Percentiles rank a stretch among this genome's conserved stretches.
Evolutionary conservation across 225 moss, liverwort and hornwort genomes (phyloP).

Genomic region (Asterella californica): DNA sequence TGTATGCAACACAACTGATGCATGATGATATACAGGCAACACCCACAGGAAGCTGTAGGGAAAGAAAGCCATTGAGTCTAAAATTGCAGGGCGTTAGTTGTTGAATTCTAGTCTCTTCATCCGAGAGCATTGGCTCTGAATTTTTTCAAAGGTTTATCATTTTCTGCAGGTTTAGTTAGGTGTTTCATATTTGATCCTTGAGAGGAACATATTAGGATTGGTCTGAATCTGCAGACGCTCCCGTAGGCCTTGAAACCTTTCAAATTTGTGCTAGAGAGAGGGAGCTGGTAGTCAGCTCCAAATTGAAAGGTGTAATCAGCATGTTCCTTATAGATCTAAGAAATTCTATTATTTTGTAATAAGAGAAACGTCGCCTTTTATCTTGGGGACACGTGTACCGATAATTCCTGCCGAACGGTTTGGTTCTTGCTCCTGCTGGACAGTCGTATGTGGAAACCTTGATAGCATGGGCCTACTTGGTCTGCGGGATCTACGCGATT

Average conservation of each 20-base stretch:
- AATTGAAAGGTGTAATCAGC: slow-evolving; percentile 20
- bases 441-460: neutral
- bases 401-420: neutral
- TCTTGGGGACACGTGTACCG: neutral
- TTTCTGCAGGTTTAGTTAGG: slow-evolving; percentile 21
- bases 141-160: slow-evolving; percentile 16
- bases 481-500: too few species aligned
- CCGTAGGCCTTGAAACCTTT: slow-evolving; percentile 18
- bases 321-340: slow-evolving; percentile 7
- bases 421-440: neutral
- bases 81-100: neutral
- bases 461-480: neutral
- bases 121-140: slow-evolving; percentile 5
- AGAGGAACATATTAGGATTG: slow-evolving; percentile 8
- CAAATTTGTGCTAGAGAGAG: slow-evolving; percentile 29
- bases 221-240: slow-evolving; percentile 4
- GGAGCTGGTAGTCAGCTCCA: slow-evolving; percentile 25
- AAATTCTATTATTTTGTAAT: slow-evolving; percentile 10
- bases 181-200: slow-evolving; percentile 18
- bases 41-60: slow-evolving; percentile 7
- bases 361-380: slow-evolving; percentile 16
- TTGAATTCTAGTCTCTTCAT: slow-evolving; percentile 13
- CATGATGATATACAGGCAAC: slow-evolving; percentile 4
- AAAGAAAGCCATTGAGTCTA: neutral
- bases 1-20: slow-evolving; percentile 23